Base-by-base conservation (phyloP, 345 rosid genomes). In the Aurinia saxatilis region DNA sequence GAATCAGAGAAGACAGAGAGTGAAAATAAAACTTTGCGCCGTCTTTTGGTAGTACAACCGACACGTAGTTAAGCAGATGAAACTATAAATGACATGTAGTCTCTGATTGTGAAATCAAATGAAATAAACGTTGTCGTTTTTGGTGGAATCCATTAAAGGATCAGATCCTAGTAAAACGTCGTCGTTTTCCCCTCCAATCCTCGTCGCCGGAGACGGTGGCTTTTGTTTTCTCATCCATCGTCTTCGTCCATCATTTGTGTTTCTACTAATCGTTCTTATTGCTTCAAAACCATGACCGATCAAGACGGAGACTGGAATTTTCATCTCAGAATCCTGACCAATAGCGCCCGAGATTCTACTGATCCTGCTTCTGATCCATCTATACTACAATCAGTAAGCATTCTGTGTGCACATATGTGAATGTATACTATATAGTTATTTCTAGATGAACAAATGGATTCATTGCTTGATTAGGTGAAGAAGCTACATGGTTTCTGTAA, bases 351-450 rank as follows among this genome's bases (percentile, higher is more conserved):
- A 5, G 98, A 89, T 73, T 84, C 95, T 46, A 70, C 76, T 51
- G 93, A 89, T 69, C 96, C 96, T 36, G 86, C 96, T 33, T 81
- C 95, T 54, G 96, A 91, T 60, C 88, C 97, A 21, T 84, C 86
- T 15, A 71, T 90, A 41, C 78, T 87, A 58, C 84, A 85, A 16
- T 79, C 96, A 27, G 97, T 90, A 64, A 48, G 76, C 47, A 30
- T 52, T 47, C 74, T 40, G 9, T 39, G 3, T n/a, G n/a, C n/a
- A n/a, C n/a, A n/a, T n/a, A n/a, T n/a, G n/a, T 42, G 7, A 8
- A 11, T 13, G 10, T 60, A 3, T 31, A 6, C 7, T 5, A 6
- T n/a, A 11, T n/a, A 13, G 4, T n/a, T 49, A 11, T 14, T 19
- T 4, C 5, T 67, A 14, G 33, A 27, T 46, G 16, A 37, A n/a